Conservation (phyloP, 73 alveolate species). For the Tetrahymena borealis region DNA sequence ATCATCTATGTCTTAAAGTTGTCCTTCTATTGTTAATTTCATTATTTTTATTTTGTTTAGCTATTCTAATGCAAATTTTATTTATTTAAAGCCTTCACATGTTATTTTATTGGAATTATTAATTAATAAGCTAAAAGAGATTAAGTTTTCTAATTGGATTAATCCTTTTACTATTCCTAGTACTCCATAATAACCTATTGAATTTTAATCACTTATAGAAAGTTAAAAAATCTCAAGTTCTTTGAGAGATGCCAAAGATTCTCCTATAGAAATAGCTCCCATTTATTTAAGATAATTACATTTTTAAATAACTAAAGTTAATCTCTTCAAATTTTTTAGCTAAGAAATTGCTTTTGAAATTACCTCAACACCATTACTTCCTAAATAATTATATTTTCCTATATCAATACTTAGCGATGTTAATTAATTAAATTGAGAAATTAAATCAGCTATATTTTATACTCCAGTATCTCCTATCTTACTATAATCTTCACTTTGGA, state of each 20-base stretch:
- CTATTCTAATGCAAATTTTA: not conserved
- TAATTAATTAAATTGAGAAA: too few relatives aligned
- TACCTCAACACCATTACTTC: not conserved
- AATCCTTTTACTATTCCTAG: not conserved
- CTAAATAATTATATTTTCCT: too few relatives aligned
- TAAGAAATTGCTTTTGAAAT: not conserved
- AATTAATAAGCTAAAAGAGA: not conserved
- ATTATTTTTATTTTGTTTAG: not conserved
- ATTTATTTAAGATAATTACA: not conserved
- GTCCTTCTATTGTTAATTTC: not conserved
- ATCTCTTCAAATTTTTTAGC: not conserved
- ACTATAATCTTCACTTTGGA: too few relatives aligned
- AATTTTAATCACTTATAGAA: not conserved
- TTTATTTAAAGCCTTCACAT: not conserved
- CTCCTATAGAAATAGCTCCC: not conserved
- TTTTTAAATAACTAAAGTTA: not conserved
- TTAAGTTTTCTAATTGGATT: not conserved
- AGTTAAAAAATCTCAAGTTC: not conserved
- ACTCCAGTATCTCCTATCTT: too few relatives aligned
- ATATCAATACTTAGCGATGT: too few relatives aligned
- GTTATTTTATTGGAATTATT: not conserved
- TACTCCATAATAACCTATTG: not conserved
- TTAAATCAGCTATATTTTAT: too few relatives aligned
- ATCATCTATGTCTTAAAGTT: not conserved
- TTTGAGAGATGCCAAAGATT: not conserved